Evolutionary conservation across 2,329 filamentous ascomycete genomes (phyloP).

Genomic region (Verticillium zaregamsianum): DNA sequence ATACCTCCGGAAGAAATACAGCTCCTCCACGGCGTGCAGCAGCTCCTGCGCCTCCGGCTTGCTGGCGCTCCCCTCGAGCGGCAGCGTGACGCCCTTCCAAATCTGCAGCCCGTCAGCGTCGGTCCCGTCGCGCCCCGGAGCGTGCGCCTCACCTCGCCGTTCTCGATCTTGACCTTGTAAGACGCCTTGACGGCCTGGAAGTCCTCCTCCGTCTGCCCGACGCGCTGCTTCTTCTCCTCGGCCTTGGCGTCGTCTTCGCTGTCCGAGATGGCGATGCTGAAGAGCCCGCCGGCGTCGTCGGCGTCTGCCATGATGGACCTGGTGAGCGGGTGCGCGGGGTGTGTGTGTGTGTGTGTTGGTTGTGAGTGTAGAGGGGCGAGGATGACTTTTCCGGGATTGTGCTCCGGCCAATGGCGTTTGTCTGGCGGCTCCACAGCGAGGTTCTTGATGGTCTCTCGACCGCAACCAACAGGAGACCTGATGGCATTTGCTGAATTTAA

Average conservation of each 20-base stretch:
- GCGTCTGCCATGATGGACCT: neutral
- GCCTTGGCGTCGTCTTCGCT: constrained; percentile 25
- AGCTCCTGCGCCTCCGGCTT: constrained; percentile 48
- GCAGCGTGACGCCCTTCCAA: constrained; percentile 35
- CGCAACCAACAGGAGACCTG: too few species aligned
- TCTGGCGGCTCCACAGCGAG: too few species aligned
- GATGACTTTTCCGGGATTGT: neutral
- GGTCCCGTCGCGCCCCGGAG: neutral
- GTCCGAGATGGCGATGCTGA: constrained; percentile 26
- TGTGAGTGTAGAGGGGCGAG: neutral
- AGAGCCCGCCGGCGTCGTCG: constrained; percentile 24
- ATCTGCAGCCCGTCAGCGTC: constrained; percentile 28
- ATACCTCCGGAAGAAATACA: constrained; percentile 50
- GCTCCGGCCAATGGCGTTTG: too few species aligned
- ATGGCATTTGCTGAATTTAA: too few species aligned
- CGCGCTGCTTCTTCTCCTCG: constrained; percentile 24
- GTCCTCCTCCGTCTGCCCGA: constrained; percentile 43
- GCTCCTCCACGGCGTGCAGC: constrained; percentile 52
- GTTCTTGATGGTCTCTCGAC: too few species aligned
- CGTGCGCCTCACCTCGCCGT: constrained; percentile 46
- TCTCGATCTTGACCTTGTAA: constrained; percentile 47
- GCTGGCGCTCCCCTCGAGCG: constrained; percentile 27
- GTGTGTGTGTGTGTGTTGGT: neutral
- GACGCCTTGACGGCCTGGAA: constrained; percentile 40
- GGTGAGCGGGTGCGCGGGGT: neutral